Conservation (phyloP, 139 green algal genomes). For the Medakamo hakoo region DNA sequence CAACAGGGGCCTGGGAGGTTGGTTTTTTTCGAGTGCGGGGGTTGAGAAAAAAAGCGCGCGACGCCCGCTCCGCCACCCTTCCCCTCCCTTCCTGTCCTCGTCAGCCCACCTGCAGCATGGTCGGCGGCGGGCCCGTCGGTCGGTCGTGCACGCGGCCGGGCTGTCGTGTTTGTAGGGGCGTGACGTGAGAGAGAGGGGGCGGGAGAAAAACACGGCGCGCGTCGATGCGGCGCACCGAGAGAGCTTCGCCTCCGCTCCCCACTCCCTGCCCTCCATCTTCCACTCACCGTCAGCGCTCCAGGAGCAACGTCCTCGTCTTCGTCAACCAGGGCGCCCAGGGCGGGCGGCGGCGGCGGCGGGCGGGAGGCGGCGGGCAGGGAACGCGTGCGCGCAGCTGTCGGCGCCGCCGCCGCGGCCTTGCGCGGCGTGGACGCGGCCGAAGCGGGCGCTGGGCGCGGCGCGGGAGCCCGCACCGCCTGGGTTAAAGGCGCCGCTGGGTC, state of each 20-base stretch:
- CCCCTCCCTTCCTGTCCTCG: too few relatives aligned
- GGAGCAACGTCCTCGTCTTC: background rate
- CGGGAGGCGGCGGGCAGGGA: too few relatives aligned
- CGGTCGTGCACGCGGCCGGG: background rate
- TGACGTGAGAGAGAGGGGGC: background rate
- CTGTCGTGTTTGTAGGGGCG: background rate
- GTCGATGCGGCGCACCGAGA: background rate
- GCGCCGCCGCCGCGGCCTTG: too few relatives aligned
- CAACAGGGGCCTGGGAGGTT: background rate
- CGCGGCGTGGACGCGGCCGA: too few relatives aligned
- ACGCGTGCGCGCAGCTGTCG: too few relatives aligned
- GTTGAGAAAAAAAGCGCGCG: background rate
- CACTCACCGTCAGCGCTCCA: background rate
- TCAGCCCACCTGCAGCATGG: background rate
- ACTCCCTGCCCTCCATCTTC: background rate
- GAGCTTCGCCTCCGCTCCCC: background rate
- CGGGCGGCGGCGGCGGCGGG: too few relatives aligned
- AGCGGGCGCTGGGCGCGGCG: too few relatives aligned
- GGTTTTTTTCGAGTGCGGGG: background rate
- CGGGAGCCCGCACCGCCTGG: too few relatives aligned
- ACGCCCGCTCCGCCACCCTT: too few relatives aligned
- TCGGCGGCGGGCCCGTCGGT: background rate
- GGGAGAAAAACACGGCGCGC: too few relatives aligned
- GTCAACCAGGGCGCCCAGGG: background rate
- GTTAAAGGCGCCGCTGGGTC: too few relatives aligned